Evolutionary conservation across 352 stramenopile genomes (phyloP), one percentile per base, ranked within the genome.

Genomic region (Phytophthora macrochlamydospora): DNA sequence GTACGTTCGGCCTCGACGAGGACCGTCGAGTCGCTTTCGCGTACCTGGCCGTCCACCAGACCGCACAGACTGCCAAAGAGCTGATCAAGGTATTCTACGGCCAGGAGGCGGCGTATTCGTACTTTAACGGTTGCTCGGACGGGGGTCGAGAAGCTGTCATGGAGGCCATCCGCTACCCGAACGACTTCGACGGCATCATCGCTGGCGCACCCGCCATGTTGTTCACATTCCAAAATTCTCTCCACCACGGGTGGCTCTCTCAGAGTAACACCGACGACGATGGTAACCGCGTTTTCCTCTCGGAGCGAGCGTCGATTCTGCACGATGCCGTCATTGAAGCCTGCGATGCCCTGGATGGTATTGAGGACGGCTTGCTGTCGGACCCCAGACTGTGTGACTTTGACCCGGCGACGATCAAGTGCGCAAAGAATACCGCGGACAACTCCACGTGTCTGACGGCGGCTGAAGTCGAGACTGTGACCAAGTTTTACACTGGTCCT

Each of bases 91-190:
- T 56, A 31, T 84, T 73, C 62, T 79, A 84, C 52, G 73, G 69
- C 5, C 75, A 81, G 54, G 64, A 64, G 13, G 62, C 46, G 40
- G 57, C 51, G 40, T 81, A 77, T 43, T 74, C 73, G 40, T 84
- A 84, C 63, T 83, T 83, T 58, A 81, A 70, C 53, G 70, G 73
- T 24, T 81, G 73, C 58, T 81, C 73, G 2, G 73, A 81, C 7
- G 73, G 73, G 35, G 73, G 73, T 37, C 73, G 73, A 2, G 73
- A 81, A 57, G 73, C 70, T 14, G 64, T 79, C 11, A 81, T 81
- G 73, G 64, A 75, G 46, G 70, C 70, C 5, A 60, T 81, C 29
- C 73, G 73, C 4, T 81, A 76, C 53, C 73, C 73, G 24, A 65
- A 76, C 30, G 73, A 81, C 54, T 81, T 79, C 37, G 51, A 81